phyloP scores from a whole-genome alignment of 805 yeast genomes.

The Saturnispora sanitii region DNA sequence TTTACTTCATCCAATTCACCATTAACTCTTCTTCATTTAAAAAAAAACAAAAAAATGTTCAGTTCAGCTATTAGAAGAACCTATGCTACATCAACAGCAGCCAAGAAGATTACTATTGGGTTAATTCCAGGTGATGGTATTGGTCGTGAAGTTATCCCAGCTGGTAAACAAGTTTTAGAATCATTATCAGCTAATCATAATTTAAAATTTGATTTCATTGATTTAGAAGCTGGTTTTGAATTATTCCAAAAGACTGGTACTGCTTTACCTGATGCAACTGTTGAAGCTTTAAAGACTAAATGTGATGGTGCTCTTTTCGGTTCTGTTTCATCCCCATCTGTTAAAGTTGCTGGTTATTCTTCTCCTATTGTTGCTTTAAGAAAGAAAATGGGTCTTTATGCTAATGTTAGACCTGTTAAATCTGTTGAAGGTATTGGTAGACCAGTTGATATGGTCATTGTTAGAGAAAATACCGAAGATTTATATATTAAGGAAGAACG shows the following conservation, averaged over 20 bases:
- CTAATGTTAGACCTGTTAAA: slow-evolving; percentile 96
- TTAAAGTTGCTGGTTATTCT: slow-evolving; percentile 91
- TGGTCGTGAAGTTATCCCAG: slow-evolving; percentile 96
- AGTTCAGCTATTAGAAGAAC: slow-evolving; percentile 22
- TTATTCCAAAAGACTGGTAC: slow-evolving; percentile 89
- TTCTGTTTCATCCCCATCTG: slow-evolving; percentile 91
- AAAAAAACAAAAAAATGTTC: slow-evolving; percentile 3
- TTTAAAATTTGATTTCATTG: slow-evolving; percentile 74
- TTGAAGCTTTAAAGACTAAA: slow-evolving; percentile 58
- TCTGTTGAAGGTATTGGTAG: slow-evolving; percentile 77
- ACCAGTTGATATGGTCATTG: slow-evolving; percentile 95
- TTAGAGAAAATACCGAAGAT: slow-evolving; percentile 98
- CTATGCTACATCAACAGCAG: slow-evolving; percentile 26
- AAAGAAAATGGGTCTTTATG: slow-evolving; percentile 88
- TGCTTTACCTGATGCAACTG: slow-evolving; percentile 91
- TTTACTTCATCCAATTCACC: background rate
- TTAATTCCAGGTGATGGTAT: slow-evolving; percentile 98
- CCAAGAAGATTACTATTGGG: slow-evolving; percentile 46
- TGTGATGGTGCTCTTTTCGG: slow-evolving; percentile 98
- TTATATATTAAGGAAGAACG: slow-evolving; percentile 90
- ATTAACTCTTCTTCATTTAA: background rate
- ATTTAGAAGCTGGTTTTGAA: slow-evolving; percentile 91
- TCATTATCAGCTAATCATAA: slow-evolving; percentile 69
- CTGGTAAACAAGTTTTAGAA: slow-evolving; percentile 83
- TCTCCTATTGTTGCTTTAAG: slow-evolving; percentile 98